Percentiles rank a stretch among this genome's conserved stretches.
Evolutionary conservation across 2,329 filamentous ascomycete species (phyloP).

Genomic region (Blastomyces silverae): DNA sequence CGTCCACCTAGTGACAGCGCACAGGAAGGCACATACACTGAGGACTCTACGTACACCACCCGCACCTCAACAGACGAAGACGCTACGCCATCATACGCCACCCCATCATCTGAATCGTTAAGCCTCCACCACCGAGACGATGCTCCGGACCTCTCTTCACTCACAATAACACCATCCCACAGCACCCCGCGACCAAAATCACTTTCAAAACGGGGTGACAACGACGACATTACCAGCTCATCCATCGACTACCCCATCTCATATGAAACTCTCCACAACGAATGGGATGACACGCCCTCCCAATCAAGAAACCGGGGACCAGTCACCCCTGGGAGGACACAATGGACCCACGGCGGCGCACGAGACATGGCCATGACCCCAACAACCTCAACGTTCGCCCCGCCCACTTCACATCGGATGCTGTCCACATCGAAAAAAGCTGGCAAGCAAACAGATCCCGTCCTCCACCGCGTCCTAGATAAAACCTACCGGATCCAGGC

Average conservation of each 20-base stretch:
- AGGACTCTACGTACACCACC: constrained; percentile 51
- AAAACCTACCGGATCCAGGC: constrained; percentile 93
- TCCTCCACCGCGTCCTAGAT: constrained; percentile 87
- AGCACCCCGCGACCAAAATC: constrained; percentile 43
- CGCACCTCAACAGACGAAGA: constrained; percentile 41
- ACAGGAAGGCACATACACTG: constrained; percentile 47
- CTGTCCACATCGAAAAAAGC: constrained; percentile 36
- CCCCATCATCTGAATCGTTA: constrained; percentile 34
- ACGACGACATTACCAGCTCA: constrained; percentile 38
- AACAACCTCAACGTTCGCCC: constrained; percentile 50
- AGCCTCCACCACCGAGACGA: constrained; percentile 32
- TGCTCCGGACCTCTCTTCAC: constrained; percentile 42
- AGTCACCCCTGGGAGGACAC: constrained; percentile 33
- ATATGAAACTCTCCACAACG: constrained; percentile 62
- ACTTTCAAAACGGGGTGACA: constrained; percentile 27
- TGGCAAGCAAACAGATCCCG: constrained; percentile 53
- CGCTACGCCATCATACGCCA: constrained; percentile 35
- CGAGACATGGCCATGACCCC: constrained; percentile 50
- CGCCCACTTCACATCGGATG: constrained; percentile 44
- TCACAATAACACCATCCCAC: constrained; percentile 40
- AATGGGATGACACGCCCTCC: constrained; percentile 31
- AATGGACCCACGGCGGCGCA: constrained; percentile 40
- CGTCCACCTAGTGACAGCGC: constrained; percentile 54
- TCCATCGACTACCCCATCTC: constrained; percentile 60
- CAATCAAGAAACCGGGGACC: constrained; percentile 29